These are phyloP conservation scores for Senna siamea DNA, from an alignment of 306 rosid species.

Conservation along the genomic window DNA sequence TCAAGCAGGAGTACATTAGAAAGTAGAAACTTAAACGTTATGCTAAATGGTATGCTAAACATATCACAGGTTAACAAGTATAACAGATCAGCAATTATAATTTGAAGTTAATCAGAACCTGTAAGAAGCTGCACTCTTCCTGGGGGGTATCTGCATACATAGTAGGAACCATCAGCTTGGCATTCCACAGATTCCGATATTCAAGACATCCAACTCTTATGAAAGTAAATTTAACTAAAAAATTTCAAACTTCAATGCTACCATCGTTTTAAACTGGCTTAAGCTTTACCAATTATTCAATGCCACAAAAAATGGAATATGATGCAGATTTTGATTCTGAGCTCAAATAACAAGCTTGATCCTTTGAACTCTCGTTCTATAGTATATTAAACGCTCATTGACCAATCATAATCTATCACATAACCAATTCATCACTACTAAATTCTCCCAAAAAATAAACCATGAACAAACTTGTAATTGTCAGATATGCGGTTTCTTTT, in stretches of 20 bases:
- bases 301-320: not conserved
- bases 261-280: constrained; percentile 25
- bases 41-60: constrained; percentile 19
- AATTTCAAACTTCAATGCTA: constrained; percentile 20
- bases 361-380: constrained; percentile 11
- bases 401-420: constrained; percentile 11
- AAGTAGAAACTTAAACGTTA: constrained; percentile 32
- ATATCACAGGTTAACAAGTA: constrained; percentile 31
- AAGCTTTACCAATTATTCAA: not conserved
- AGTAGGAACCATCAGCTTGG: constrained; percentile 36
- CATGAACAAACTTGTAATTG: no score
- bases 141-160: constrained; percentile 90
- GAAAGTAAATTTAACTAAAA: constrained; percentile 16
- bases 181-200: constrained; percentile 14
- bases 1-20: constrained; percentile 12
- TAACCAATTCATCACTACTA: constrained; percentile 20
- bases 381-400: constrained; percentile 7
- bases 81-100: constrained; percentile 32
- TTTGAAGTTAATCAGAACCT: constrained; percentile 62
- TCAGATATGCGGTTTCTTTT: not conserved
- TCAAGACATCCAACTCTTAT: constrained; percentile 20
- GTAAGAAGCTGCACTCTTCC: constrained; percentile 94
- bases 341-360: constrained; percentile 7
- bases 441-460: no score
- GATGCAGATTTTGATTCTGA: constrained; percentile 12